Evolutionary conservation across 805 yeast genomes (phyloP).

Genomic region (Monosporozyma yasuniensis): DNA sequence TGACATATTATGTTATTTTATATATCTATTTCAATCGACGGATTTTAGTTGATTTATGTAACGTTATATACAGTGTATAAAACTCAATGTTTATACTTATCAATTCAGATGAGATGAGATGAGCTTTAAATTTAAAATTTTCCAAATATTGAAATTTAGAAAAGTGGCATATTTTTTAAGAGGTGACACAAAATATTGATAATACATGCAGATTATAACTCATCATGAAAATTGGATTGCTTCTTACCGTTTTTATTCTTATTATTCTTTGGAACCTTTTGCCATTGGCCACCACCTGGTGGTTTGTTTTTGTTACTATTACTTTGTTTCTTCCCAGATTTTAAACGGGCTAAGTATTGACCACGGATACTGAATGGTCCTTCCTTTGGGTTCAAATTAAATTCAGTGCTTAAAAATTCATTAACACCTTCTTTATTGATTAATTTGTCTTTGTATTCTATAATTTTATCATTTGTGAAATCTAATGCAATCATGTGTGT

Average conservation of each 20-base stretch:
- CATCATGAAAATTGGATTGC: constrained; percentile 7
- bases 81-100: neutral
- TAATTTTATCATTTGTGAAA: constrained; percentile 11
- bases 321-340: constrained; percentile 12
- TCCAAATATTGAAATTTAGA: neutral
- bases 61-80: neutral
- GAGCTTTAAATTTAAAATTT: constrained; percentile 1
- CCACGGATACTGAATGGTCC: constrained; percentile 27
- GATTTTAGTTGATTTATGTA: neutral
- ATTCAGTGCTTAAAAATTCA: constrained; percentile 14
- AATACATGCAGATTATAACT: constrained; percentile 4
- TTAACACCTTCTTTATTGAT: constrained; percentile 20
- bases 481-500: constrained; percentile 18
- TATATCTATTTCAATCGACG: neutral
- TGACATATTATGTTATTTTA: constrained; percentile 17
- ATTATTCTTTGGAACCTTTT: neutral
- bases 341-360: constrained; percentile 13
- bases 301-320: neutral
- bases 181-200: neutral
- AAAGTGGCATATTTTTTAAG: neutral
- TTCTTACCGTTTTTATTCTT: neutral
- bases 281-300: neutral
- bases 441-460: constrained; percentile 13
- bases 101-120: constrained; percentile 4
- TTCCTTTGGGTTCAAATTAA: constrained; percentile 21